A percentile compares a stretch with the other conserved stretches of the same genome.
Conservation (phyloP, 257 asterid genomes). For the Nicotiana sylvestris region DNA sequence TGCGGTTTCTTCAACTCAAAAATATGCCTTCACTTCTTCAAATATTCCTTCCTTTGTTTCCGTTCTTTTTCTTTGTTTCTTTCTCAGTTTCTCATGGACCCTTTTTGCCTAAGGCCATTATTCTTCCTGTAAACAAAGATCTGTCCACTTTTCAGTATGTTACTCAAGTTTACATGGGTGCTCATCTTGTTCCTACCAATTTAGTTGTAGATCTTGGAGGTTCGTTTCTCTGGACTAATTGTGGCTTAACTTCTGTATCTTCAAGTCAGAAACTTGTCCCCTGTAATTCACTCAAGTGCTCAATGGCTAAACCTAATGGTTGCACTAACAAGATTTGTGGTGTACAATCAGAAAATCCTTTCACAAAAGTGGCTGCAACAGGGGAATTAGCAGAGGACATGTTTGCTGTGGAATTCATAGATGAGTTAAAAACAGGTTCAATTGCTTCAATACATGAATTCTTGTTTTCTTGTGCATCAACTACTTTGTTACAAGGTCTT, state of each 20-base stretch:
- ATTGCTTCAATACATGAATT: conserved; percentile 44
- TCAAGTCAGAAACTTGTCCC: conserved; percentile 32
- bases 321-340: conserved; percentile 41
- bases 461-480: conserved; percentile 51
- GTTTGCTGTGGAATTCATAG: conserved; percentile 40
- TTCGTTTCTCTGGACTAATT: conserved; percentile 54
- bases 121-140: conserved; percentile 54
- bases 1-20: not conserved
- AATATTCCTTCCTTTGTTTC: conserved; percentile 12
- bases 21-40: conserved; percentile 33
- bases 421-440: conserved; percentile 39
- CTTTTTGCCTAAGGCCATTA: conserved; percentile 53
- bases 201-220: conserved; percentile 58
- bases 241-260: conserved; percentile 10
- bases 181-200: conserved; percentile 26
- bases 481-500: conserved; percentile 43
- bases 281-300: conserved; percentile 52
- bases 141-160: conserved; percentile 51
- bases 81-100: conserved; percentile 41
- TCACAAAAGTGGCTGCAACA: conserved; percentile 36
- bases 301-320: conserved; percentile 46
- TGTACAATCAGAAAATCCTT: conserved; percentile 44
- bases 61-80: conserved; percentile 20
- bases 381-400: conserved; percentile 44
- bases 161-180: conserved; percentile 37